Evolutionary conservation across 1,284 basidiomycete genomes (phyloP), one percentile per base, ranked within the genome.

Genomic region (Ustilago nuda): DNA sequence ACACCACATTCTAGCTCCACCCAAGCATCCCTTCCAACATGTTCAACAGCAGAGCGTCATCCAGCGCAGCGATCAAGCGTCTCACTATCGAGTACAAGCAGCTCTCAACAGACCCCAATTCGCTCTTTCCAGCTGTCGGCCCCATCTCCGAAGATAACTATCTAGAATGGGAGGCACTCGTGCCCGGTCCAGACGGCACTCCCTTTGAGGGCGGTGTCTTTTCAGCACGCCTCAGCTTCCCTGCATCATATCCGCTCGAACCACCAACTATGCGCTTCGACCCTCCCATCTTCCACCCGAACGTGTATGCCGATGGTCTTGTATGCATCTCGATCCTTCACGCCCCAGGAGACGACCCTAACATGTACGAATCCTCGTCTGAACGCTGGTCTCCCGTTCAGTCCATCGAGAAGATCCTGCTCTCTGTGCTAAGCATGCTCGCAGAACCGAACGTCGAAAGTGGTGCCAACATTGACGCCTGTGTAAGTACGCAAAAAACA

Each of bases 401-500:
- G 87, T 93, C 92, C 83, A 94, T 99, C 50, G 94, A 99, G 88
- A 98, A 97, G 86, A 97, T 99, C 70, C 73, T 87, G 35, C 75
- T 99, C 7, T 95, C 93, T 79, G 96, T 99, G 23, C 92, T 99
- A 78, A 96, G 94, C 62, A 98, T 99, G 96, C 90, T 99, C n/a
- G 95, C 97, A 76, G 96, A 99, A 88, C 97, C 97, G n/a, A 99
- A 99, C 87, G 90, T 98, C 61, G 97, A 99, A 88, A 94, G 93
- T 77, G 96, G 96, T 37, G 97, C 97, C 53, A 98, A 98, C 87
- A 93, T 99, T 70, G 96, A 99, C 67, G 87, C 87, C 43, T 87
- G 87, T 80, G 87, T 87, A 66, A 78, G 87, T 82, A 8, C 23
- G 23, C 23, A 3, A 2, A 19, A 23, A 3, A 4, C 1, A 19